Conservation (phyloP, 352 stramenopile species). For the Globisporangium emineosum region DNA sequence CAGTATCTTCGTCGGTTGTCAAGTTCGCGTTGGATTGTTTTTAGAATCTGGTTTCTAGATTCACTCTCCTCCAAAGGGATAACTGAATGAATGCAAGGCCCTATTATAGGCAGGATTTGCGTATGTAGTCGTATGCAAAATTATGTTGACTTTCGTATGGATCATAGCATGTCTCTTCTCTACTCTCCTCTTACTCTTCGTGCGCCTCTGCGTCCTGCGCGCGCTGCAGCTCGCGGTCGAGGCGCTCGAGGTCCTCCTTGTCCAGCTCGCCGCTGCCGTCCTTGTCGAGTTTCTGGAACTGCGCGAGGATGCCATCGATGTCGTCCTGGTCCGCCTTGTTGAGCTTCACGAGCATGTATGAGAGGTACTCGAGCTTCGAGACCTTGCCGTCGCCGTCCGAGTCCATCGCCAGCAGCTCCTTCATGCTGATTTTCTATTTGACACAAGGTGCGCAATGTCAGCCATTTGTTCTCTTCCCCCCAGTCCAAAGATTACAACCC, state of each 20-base stretch:
- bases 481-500: neutral
- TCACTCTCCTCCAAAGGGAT: neutral
- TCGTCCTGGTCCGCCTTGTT: slow-evolving; percentile 64
- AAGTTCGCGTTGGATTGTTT: neutral
- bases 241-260: slow-evolving; percentile 56
- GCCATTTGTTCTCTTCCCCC: neutral
- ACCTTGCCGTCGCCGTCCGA: slow-evolving; percentile 65
- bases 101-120: too few species aligned
- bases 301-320: slow-evolving; percentile 58
- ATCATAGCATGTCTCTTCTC: neutral
- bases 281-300: slow-evolving; percentile 65
- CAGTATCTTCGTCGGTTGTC: too few species aligned
- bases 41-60: neutral
- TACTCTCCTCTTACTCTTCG: neutral
- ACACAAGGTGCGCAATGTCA: neutral
- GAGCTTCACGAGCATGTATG: slow-evolving; percentile 77
- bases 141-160: neutral
- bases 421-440: slow-evolving; percentile 63
- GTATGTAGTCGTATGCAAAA: neutral
- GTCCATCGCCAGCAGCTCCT: slow-evolving; percentile 68
- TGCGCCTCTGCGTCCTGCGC: slow-evolving; percentile 23
- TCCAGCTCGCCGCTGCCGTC: slow-evolving; percentile 66
- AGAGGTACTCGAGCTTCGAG: slow-evolving; percentile 61
- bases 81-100: neutral
- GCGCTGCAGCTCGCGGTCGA: slow-evolving; percentile 53